These are phyloP conservation scores for Opeltia flavorubescens DNA, from an alignment of 495 filamentous ascomycete species.

Conservation along the genomic window DNA sequence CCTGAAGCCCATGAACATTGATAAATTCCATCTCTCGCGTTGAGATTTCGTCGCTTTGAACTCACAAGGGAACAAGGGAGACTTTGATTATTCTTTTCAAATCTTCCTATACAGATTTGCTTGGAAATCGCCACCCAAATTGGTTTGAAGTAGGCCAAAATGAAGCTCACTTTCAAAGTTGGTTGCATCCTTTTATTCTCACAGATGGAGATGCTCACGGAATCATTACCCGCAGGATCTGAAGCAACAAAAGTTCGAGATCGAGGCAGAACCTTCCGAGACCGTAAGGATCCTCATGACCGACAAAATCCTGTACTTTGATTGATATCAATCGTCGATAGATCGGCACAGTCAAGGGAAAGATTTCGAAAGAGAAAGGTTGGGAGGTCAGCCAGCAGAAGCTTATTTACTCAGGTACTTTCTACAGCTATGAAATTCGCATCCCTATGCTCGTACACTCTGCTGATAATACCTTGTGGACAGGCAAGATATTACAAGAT, in stretches of 20 bases:
- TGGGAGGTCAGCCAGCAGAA: slow-evolving; percentile 82
- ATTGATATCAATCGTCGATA: slow-evolving; percentile 23
- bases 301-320: neutral
- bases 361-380: slow-evolving; percentile 75
- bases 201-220: neutral
- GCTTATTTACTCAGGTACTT: slow-evolving; percentile 85
- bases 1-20: too few species aligned
- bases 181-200: slow-evolving; percentile 20
- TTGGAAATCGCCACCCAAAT: neutral
- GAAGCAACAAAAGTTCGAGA: slow-evolving; percentile 93
- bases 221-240: slow-evolving; percentile 50
- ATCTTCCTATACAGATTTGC: neutral
- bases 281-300: slow-evolving; percentile 46
- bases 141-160: slow-evolving; percentile 28
- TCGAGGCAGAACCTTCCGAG: slow-evolving; percentile 87
- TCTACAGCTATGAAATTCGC: neutral
- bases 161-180: slow-evolving; percentile 82
- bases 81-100: too few species aligned
- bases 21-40: too few species aligned
- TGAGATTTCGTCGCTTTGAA: too few species aligned
- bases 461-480: slow-evolving; percentile 7
- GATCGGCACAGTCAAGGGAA: slow-evolving; percentile 81
- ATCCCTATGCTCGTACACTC: neutral
- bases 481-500: slow-evolving; percentile 97
- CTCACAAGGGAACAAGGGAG: too few species aligned